phyloP scores from a whole-genome alignment of 2,329 filamentous ascomycete genomes.

The Nothophaeocryptopus gaeumannii region DNA sequence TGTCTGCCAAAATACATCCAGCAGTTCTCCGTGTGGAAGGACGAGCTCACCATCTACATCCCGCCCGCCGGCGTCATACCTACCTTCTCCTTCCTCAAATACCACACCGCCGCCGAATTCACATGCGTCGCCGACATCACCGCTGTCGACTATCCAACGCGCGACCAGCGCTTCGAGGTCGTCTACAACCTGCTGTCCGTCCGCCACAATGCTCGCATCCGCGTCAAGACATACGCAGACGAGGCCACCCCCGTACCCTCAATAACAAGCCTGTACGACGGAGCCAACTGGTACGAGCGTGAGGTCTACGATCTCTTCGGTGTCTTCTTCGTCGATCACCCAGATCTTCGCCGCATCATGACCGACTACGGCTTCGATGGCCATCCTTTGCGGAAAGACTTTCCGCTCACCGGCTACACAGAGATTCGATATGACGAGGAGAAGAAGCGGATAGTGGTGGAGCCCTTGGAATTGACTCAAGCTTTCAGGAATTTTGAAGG shows the following conservation, averaged over 20 bases:
- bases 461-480: conserved; percentile 95
- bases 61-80: conserved; percentile 83
- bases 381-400: conserved; percentile 95
- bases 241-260: conserved; percentile 92
- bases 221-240: conserved; percentile 98
- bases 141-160: conserved; percentile 90
- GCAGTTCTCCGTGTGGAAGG: conserved; percentile 99
- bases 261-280: conserved; percentile 81
- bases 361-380: conserved; percentile 99
- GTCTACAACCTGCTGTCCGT: conserved; percentile 97
- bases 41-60: conserved; percentile 78
- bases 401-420: conserved; percentile 95
- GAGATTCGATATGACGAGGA: conserved; percentile 98
- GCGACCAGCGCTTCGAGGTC: conserved; percentile 93
- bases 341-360: conserved; percentile 95
- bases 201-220: conserved; percentile 92
- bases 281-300: conserved; percentile 97
- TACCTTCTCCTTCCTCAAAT: conserved; percentile 91
- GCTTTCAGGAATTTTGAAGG: conserved; percentile 98
- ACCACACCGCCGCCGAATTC: conserved; percentile 96
- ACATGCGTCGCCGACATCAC: conserved; percentile 92
- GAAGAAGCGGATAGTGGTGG: conserved; percentile 98
- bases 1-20: conserved; percentile 97
- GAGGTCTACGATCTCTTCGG: conserved; percentile 98
- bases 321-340: conserved; percentile 93